A percentile compares a stretch with the other conserved stretches of the same genome.
phyloP scores from a whole-genome alignment of 108 stramenopile genomes.

The Nitzschia palea region DNA sequence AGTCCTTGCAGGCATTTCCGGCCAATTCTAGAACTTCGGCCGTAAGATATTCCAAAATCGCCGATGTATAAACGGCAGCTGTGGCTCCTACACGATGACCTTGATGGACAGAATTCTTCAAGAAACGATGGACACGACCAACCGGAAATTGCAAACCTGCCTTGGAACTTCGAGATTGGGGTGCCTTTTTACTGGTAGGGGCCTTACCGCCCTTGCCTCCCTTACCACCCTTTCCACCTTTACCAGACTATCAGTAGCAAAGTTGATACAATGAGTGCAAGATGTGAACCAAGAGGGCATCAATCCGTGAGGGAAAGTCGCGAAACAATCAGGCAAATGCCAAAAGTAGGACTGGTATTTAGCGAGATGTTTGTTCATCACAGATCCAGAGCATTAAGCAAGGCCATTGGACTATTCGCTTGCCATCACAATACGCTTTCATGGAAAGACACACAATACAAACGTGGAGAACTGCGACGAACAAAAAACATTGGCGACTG shows the following conservation, averaged over 20 bases:
- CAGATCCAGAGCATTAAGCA: too few species aligned
- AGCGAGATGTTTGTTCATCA: too few species aligned
- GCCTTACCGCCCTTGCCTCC: constrained; percentile 99
- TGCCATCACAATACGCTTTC: too few species aligned
- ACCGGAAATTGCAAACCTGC: constrained; percentile 99
- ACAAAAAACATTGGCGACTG: too few species aligned
- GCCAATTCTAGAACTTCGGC: constrained; percentile 99
- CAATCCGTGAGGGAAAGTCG: too few species aligned
- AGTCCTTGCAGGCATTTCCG: constrained; percentile 99
- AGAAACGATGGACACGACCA: constrained; percentile 99
- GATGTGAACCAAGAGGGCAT: neutral
- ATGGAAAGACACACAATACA: too few species aligned
- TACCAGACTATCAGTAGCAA: constrained; percentile 62
- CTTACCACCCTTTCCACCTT: constrained; percentile 98
- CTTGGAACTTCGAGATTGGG: constrained; percentile 96
- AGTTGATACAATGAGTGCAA: neutral
- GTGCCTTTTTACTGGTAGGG: constrained; percentile 97
- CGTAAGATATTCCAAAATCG: constrained; percentile 99
- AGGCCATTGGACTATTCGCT: too few species aligned
- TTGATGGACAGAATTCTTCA: constrained; percentile 94
- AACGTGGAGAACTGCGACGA: too few species aligned
- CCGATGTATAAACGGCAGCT: constrained; percentile 99
- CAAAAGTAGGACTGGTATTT: too few species aligned
- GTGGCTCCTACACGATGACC: constrained; percentile 98
- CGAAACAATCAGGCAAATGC: too few species aligned